A percentile compares a stretch with the other conserved stretches of the same genome.
Evolutionary conservation across 805 yeast species (phyloP).

Genomic region (Lachancea sp.): DNA sequence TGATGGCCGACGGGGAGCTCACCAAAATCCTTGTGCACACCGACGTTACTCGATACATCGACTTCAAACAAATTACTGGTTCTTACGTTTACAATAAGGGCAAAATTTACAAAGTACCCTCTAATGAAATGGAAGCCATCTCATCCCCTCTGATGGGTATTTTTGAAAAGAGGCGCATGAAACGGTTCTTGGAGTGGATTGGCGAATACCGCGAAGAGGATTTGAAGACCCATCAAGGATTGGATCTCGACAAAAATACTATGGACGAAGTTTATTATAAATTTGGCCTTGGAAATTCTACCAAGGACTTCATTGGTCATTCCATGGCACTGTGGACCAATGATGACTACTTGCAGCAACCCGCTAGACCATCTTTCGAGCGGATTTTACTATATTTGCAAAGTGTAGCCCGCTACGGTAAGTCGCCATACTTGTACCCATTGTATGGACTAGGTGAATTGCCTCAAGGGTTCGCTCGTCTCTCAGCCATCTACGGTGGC

Average conservation of each 20-base stretch:
- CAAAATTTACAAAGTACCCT: slow-evolving; percentile 88
- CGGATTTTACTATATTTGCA: slow-evolving; percentile 79
- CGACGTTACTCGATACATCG: slow-evolving; percentile 91
- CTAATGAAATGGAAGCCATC: slow-evolving; percentile 86
- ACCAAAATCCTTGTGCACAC: slow-evolving; percentile 94
- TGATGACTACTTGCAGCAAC: slow-evolving; percentile 80
- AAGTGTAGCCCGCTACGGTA: slow-evolving; percentile 91
- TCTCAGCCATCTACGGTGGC: slow-evolving; percentile 96
- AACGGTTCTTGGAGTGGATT: slow-evolving; percentile 83
- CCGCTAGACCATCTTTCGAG: slow-evolving; percentile 88
- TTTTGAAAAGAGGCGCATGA: slow-evolving; percentile 93
- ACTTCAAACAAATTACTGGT: slow-evolving; percentile 94
- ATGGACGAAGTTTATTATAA: slow-evolving; percentile 87
- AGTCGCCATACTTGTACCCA: slow-evolving; percentile 94
- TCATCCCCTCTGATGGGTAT: slow-evolving; percentile 90
- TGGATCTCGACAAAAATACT: slow-evolving; percentile 78
- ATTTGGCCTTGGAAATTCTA: slow-evolving; percentile 86
- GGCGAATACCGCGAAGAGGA: slow-evolving; percentile 76
- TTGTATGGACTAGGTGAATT: slow-evolving; percentile 94
- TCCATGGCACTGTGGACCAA: slow-evolving; percentile 97
- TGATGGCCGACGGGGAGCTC: slow-evolving; percentile 96
- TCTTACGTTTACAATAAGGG: slow-evolving; percentile 86
- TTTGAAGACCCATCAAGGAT: slow-evolving; percentile 72
- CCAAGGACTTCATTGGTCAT: slow-evolving; percentile 95
- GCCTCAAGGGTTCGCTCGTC: slow-evolving; percentile 98